Conservation (phyloP, 2,329 filamentous ascomycete species). For the Coniochaeta ligniaria region DNA sequence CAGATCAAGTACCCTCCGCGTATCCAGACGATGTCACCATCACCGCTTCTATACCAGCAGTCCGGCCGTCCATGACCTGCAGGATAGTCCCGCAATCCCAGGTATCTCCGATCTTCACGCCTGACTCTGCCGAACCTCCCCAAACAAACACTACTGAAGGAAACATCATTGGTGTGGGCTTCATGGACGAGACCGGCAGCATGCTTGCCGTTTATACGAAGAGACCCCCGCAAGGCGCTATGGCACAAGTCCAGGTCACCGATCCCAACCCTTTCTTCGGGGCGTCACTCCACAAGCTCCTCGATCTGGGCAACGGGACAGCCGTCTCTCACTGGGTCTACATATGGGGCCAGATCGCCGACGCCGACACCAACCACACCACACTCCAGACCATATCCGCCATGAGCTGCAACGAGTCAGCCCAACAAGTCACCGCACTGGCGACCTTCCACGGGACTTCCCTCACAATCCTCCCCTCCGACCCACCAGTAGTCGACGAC, state of each 20-base stretch:
- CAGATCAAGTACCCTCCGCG: slow-evolving; percentile 3
- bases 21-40: slow-evolving; percentile 12
- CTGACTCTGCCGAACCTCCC: not conserved
- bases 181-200: slow-evolving; percentile 9
- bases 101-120: slow-evolving; percentile 15
- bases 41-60: slow-evolving; percentile 18
- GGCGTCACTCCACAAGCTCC: slow-evolving; percentile 6
- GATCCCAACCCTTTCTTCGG: slow-evolving; percentile 16
- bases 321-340: slow-evolving; percentile 21
- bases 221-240: not conserved
- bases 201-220: slow-evolving; percentile 11
- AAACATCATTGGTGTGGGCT: slow-evolving; percentile 3
- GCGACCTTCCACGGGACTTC: slow-evolving; percentile 10
- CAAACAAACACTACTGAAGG: not conserved
- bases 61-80: slow-evolving; percentile 23
- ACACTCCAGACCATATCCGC: slow-evolving; percentile 22
- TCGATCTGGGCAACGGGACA: slow-evolving; percentile 14
- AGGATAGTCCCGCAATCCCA: slow-evolving; percentile 13
- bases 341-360: slow-evolving; percentile 23
- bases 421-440: slow-evolving; percentile 12
- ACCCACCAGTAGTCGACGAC: slow-evolving; percentile 17
- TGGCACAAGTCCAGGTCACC: not conserved
- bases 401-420: slow-evolving; percentile 28
- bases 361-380: slow-evolving; percentile 14
- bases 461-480: slow-evolving; percentile 17